Evolutionary conservation across 2,329 filamentous ascomycete species (phyloP).

Genomic region (Trichoderma polysporum): DNA sequence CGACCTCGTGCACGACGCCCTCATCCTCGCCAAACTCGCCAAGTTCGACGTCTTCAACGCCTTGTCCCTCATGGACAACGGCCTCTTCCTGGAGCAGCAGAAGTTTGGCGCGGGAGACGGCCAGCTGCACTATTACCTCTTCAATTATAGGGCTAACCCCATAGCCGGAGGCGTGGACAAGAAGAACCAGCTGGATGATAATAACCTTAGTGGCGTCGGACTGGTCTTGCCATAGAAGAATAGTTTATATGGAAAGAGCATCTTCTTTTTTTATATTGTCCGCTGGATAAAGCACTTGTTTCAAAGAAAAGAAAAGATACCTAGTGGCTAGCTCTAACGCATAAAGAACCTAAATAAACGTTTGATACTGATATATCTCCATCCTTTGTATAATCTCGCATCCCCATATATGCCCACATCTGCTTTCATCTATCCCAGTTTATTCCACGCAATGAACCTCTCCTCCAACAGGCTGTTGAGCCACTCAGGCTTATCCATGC

Average conservation of each 20-base stretch:
- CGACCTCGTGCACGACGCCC: slow-evolving; percentile 74
- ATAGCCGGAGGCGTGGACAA: slow-evolving; percentile 82
- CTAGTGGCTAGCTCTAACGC: background rate
- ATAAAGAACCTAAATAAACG: background rate
- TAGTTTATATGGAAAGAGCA: background rate
- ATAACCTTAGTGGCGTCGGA: slow-evolving; percentile 80
- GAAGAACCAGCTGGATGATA: slow-evolving; percentile 74
- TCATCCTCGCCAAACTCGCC: slow-evolving; percentile 79
- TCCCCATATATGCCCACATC: background rate
- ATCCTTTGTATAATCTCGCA: background rate
- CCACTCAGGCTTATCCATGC: slow-evolving; percentile 69
- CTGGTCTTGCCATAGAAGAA: slow-evolving; percentile 67
- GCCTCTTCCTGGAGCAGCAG: slow-evolving; percentile 86
- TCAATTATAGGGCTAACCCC: slow-evolving; percentile 90
- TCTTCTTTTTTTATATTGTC: background rate
- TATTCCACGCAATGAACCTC: slow-evolving; percentile 53
- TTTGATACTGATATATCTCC: background rate
- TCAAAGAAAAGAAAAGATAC: background rate
- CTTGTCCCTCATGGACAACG: slow-evolving; percentile 89
- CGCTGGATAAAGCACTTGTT: background rate
- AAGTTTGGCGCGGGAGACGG: slow-evolving; percentile 95
- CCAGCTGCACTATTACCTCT: slow-evolving; percentile 94
- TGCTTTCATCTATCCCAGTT: slow-evolving; percentile 33
- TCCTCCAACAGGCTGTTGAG: slow-evolving; percentile 64
- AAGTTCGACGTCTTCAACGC: slow-evolving; percentile 98